Evolutionary conservation across 1,284 basidiomycete genomes (phyloP), one percentile per base, ranked within the genome.

Genomic region (Puccinia triticina): DNA sequence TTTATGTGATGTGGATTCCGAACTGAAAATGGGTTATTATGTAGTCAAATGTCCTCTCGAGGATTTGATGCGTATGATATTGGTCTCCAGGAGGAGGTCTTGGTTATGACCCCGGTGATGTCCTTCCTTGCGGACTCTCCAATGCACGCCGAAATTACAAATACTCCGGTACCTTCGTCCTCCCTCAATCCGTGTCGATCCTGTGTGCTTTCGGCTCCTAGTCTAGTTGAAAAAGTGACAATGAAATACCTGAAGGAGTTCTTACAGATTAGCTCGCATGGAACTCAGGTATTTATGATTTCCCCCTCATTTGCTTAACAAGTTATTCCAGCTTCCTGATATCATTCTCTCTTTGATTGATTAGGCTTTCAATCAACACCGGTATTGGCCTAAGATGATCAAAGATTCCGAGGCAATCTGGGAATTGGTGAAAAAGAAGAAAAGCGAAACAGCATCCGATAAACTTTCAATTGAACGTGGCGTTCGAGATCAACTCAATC

Each of bases 41-140:
- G 5, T 40, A 40, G 64, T 21, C 7, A 67, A 43, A 40, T 67
- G 23, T 14, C 37, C 10, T 21, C 34, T 7, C 14, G 40, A 18
- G 64, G 64, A 67, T 67, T 29, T n/a, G 29, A 18, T 67, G 64
- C 64, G 23, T 67, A 40, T 29, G 29, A 67, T 67, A 10, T n/a
- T 40, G 2, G 29, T 10, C 32, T 67, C 3, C 7, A 2, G 2
- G 40, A 37, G 34, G 64, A 67, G 23, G 64, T 67, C 23, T 67
- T 46, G 40, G 64, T 40, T 11, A 67, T 67, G 64, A 67, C 64
- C 18, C 34, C 64, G 8, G 64, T 67, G 11, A 21, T 67, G 16
- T 67, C 37, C 11, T 67, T 67, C 34, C 64, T 67, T 67, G 64
- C 18, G 5, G 64, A 67, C 40, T 67, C 64, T 40, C 64, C 64